Conservation (phyloP, 2,329 filamentous ascomycete genomes). For the Paraphoma chrysanthemicola region DNA sequence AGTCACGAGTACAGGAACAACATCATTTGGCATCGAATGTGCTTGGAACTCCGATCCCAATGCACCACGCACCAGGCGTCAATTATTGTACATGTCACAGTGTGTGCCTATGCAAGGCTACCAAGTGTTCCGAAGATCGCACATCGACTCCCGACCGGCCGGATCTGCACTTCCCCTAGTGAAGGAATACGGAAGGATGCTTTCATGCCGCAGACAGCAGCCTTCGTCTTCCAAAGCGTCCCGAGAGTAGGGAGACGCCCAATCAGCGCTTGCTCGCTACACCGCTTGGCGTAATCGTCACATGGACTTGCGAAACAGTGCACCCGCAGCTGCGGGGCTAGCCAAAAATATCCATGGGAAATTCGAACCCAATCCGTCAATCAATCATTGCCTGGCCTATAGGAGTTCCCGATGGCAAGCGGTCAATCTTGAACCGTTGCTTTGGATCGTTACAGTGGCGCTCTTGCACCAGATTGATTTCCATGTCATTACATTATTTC, state of each 20-base stretch:
- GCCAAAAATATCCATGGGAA: constrained; percentile 1
- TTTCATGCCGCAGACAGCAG: neutral
- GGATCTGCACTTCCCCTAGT: neutral
- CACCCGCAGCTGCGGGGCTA: neutral
- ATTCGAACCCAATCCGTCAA: neutral
- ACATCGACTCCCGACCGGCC: neutral
- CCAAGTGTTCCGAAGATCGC: neutral
- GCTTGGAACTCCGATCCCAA: neutral
- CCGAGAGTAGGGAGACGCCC: neutral
- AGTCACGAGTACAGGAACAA: too few relatives aligned
- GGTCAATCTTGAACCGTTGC: constrained; percentile 1
- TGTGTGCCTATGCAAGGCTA: neutral
- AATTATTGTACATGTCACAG: neutral
- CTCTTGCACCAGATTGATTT: neutral
- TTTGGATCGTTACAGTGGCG: constrained; percentile 2
- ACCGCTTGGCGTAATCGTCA: neutral
- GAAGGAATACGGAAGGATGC: neutral
- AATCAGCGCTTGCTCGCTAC: neutral
- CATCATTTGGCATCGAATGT: neutral
- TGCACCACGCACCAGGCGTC: neutral
- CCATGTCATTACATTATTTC: neutral
- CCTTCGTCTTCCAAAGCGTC: neutral
- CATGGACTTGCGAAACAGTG: neutral
- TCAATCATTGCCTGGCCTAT: neutral
- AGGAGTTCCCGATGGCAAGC: constrained; percentile 1